A percentile compares a stretch with the other conserved stretches of the same genome.
These are phyloP conservation scores for Russula olivacea DNA, from an alignment of 768 basidiomycete genomes.

Conservation along the genomic window DNA sequence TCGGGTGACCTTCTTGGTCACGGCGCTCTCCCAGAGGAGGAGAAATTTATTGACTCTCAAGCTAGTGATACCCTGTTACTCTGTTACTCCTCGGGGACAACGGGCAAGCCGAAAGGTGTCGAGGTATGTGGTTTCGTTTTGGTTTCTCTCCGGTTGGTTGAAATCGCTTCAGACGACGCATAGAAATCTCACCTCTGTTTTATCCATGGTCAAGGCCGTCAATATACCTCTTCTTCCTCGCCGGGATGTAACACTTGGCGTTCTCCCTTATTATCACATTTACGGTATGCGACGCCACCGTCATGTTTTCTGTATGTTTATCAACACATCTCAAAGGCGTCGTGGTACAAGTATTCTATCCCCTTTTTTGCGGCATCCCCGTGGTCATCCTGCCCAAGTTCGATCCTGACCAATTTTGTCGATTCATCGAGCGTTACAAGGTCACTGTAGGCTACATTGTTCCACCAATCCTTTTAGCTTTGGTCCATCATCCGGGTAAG, in stretches of 20 bases:
- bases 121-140: conserved; percentile 29
- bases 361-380: conserved; percentile 45
- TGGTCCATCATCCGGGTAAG: conserved; percentile 64
- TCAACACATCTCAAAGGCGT: conserved; percentile 37
- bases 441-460: conserved; percentile 57
- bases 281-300: conserved; percentile 33
- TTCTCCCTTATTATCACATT: conserved; percentile 57
- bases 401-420: conserved; percentile 63
- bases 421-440: conserved; percentile 57
- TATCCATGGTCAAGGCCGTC: conserved; percentile 43
- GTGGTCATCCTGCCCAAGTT: conserved; percentile 61
- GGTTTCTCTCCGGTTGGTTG: not conserved
- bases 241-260: conserved; percentile 51
- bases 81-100: conserved; percentile 67
- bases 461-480: conserved; percentile 77
- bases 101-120: conserved; percentile 71
- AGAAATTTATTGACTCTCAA: conserved; percentile 44
- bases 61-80: conserved; percentile 57
- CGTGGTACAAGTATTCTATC: conserved; percentile 57
- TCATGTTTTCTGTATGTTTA: conserved; percentile 45
- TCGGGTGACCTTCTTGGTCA: conserved; percentile 44
- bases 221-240: conserved; percentile 40
- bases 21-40: conserved; percentile 48
- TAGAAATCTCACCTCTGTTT: conserved; percentile 57
- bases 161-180: conserved; percentile 48